A percentile compares a stretch with the other conserved stretches of the same genome.
Conservation (phyloP, 352 stramenopile genomes). For the Phytophthora sansomeana region DNA sequence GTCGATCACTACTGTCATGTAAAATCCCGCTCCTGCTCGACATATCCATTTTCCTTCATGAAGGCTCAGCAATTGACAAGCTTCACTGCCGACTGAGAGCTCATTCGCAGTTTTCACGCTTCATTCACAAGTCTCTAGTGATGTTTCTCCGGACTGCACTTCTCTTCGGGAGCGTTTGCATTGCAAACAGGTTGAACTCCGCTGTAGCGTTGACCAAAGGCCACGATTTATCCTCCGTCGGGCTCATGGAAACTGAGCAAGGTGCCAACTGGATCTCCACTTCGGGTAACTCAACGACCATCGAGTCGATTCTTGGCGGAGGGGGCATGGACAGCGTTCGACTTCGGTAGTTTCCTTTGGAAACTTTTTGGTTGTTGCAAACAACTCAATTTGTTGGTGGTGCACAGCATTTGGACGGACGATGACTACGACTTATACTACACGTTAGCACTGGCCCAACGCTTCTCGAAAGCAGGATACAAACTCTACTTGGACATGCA, state of each 20-base stretch:
- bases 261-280: constrained; percentile 38
- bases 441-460: constrained; percentile 32
- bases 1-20: constrained; percentile 20
- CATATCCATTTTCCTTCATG: background rate
- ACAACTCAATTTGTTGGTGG: background rate
- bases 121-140: background rate
- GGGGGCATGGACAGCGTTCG: constrained; percentile 35
- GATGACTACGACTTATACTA: constrained; percentile 32
- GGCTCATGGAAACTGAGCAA: constrained; percentile 36
- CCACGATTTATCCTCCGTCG: constrained; percentile 38
- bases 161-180: constrained; percentile 2
- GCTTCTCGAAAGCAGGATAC: constrained; percentile 41
- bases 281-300: constrained; percentile 22
- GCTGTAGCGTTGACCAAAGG: constrained; percentile 27
- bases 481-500: constrained; percentile 48
- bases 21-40: constrained; percentile 5
- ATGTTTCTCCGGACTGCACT: constrained; percentile 28
- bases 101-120: constrained; percentile 20
- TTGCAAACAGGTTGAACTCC: constrained; percentile 4
- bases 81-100: too few relatives aligned
- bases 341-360: constrained; percentile 9
- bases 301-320: constrained; percentile 36
- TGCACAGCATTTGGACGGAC: constrained; percentile 28
- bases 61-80: too few relatives aligned
- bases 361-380: background rate